Evolutionary conservation across 2,329 filamentous ascomycete genomes (phyloP).

Genomic region (Penicillium sp.): DNA sequence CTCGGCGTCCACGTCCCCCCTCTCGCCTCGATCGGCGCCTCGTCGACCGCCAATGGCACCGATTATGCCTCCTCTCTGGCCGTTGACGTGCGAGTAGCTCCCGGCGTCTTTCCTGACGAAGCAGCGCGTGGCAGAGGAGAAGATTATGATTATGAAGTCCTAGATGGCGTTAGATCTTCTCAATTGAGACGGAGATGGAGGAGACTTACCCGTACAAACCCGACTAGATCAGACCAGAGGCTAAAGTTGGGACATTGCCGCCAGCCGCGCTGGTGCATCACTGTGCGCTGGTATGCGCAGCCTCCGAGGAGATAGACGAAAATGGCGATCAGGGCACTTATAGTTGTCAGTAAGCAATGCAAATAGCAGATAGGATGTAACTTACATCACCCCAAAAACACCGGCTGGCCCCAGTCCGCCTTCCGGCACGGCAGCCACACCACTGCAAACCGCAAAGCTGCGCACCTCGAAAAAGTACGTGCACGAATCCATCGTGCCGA

Average conservation of each 20-base stretch:
- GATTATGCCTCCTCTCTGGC: slow-evolving; percentile 29
- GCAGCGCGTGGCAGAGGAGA: slow-evolving; percentile 41
- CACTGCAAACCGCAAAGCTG: slow-evolving; percentile 79
- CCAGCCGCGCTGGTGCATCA: slow-evolving; percentile 93
- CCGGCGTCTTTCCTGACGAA: slow-evolving; percentile 31
- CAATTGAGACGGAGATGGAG: too few species aligned
- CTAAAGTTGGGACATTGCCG: slow-evolving; percentile 90
- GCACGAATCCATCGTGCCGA: slow-evolving; percentile 86
- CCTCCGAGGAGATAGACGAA: slow-evolving; percentile 88
- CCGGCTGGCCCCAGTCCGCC: slow-evolving; percentile 64
- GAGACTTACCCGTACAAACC: slow-evolving; percentile 71
- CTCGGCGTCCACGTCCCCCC: slow-evolving; percentile 67
- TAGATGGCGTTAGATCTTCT: too few species aligned
- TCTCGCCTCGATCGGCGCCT: slow-evolving; percentile 32
- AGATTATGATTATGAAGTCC: slow-evolving; percentile 47
- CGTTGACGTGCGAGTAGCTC: slow-evolving; percentile 33
- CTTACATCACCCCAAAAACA: slow-evolving; percentile 83
- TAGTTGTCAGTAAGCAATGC: slow-evolving; percentile 13
- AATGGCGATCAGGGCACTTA: slow-evolving; percentile 62
- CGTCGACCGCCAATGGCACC: slow-evolving; percentile 33
- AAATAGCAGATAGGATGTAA: slow-evolving; percentile 19
- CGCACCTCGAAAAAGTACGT: slow-evolving; percentile 94
- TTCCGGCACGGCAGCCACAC: slow-evolving; percentile 54
- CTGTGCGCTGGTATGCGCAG: slow-evolving; percentile 91
- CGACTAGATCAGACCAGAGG: slow-evolving; percentile 84